Percentiles rank a stretch among this genome's conserved stretches.
These are phyloP conservation scores for Cymbopogon citratus DNA, from an alignment of 176 grass and related monocot genomes.

Conservation along the genomic window DNA sequence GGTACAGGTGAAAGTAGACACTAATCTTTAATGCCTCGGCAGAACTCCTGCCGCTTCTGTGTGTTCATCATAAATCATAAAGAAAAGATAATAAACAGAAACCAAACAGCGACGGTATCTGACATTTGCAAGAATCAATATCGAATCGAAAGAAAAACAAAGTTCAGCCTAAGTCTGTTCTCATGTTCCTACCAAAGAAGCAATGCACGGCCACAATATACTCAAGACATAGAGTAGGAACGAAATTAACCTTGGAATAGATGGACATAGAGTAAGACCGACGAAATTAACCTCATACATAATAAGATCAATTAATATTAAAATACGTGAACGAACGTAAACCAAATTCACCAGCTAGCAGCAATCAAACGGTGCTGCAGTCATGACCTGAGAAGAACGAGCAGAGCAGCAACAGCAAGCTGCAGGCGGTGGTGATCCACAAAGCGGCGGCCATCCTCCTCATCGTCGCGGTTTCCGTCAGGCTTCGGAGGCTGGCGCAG, in stretches of 20 bases:
- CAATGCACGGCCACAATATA: background rate
- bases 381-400: constrained; percentile 29
- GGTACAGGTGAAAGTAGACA: background rate
- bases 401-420: constrained; percentile 5
- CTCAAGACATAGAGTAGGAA: background rate
- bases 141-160: background rate
- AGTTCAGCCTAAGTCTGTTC: background rate
- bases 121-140: background rate
- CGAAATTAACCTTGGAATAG: background rate
- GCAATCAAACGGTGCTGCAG: background rate
- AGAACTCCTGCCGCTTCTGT: background rate
- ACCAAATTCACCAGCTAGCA: background rate
- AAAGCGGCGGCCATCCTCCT: background rate
- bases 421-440: constrained; percentile 23
- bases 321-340: background rate
- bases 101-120: background rate
- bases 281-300: background rate
- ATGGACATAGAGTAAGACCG: background rate
- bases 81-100: background rate
- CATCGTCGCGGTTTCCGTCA: background rate
- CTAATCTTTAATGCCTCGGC: background rate
- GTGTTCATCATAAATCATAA: background rate
- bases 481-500: background rate
- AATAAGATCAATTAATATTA: no score
- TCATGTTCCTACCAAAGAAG: background rate